Base-by-base conservation (phyloP, 1,284 basidiomycete genomes). In the Melampsora occidentalis region DNA sequence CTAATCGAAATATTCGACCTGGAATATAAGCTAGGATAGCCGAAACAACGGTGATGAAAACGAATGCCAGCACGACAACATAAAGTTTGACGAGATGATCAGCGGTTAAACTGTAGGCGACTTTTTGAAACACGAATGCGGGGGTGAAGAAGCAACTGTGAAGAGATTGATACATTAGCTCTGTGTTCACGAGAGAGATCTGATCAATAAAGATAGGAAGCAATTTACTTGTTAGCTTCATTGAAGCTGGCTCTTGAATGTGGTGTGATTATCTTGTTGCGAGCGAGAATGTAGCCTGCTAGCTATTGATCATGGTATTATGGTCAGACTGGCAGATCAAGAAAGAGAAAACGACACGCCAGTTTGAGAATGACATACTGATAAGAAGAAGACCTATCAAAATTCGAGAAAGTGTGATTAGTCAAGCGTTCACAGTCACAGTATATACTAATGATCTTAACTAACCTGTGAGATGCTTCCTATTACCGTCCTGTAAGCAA, bases 51-150 rank as follows among this genome's bases (percentile, higher is more conserved):
- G 83, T 81, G 39, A 85, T 80, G 64, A 84, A 77, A 64, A 83
- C 80, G 64, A 85, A 85, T 9, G 84, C 84, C 25, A 83, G 73
- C n/a, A 83, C 83, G 25, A 84, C 82, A 69, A 81, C 81, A 75
- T 80, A 80, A 51, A 85, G 81, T 71, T 85, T 83, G 14, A 79
- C 80, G 48, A 85, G 79, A 62, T 84, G 83, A 22, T 81, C 81
- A 0, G 84, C 83, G 9, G 83, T 83, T 33, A 85, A 80, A n/a
- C 81, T 82, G 78, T 85, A 85, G 0, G 84, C 84, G 12, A 85
- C 83, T 76, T 85, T 85, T 79, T 80, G 81, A 79, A 85, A 84
- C 31, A 85, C 81, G 51, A 84, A 79, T 14, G 83, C 80, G 0
- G 82, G 83, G 9, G 83, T 82, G 80, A 83, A 80, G 70, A 82